These are phyloP conservation scores for Aureobasidium sp. DNA, from an alignment of 2,329 filamentous ascomycete species.

Conservation along the genomic window DNA sequence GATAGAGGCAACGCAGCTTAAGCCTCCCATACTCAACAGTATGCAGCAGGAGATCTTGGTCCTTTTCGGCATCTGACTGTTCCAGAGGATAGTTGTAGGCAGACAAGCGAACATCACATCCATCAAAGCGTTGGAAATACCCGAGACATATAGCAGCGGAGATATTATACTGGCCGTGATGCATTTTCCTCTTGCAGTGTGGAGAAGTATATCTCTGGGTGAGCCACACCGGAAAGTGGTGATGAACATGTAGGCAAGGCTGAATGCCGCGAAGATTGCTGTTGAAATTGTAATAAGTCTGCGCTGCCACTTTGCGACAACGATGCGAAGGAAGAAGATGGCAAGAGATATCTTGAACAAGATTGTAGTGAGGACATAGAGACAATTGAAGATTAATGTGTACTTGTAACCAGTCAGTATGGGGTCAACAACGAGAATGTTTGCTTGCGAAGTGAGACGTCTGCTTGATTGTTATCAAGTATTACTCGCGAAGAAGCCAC, in stretches of 20 bases:
- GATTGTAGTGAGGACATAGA: conserved; percentile 22
- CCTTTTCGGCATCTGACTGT: conserved; percentile 20
- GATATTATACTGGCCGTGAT: conserved; percentile 7
- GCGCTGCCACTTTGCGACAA: conserved; percentile 21
- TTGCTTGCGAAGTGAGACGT: too few relatives aligned
- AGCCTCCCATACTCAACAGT: conserved; percentile 20
- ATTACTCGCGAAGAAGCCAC: too few relatives aligned
- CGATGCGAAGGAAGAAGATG: conserved; percentile 25
- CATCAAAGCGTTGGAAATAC: conserved; percentile 17
- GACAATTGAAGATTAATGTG: conserved; percentile 12
- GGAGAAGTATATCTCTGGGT: conserved; percentile 5
- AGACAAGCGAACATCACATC: conserved; percentile 22
- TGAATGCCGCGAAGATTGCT: not conserved
- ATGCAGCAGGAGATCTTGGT: conserved; percentile 20
- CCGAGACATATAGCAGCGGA: conserved; percentile 22
- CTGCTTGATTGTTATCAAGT: too few relatives aligned
- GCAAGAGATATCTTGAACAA: conserved; percentile 24
- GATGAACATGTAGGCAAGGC: not conserved
- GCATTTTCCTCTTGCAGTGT: conserved; percentile 20
- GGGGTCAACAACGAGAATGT: too few relatives aligned
- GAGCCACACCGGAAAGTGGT: conserved; percentile 13
- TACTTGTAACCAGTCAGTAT: not conserved
- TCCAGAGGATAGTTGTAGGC: conserved; percentile 19
- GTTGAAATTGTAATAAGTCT: conserved; percentile 5
- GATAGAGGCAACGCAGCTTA: conserved; percentile 21